These are phyloP conservation scores for Casuarina cunninghamiana DNA, from an alignment of 306 rosid species.

Conservation along the genomic window DNA sequence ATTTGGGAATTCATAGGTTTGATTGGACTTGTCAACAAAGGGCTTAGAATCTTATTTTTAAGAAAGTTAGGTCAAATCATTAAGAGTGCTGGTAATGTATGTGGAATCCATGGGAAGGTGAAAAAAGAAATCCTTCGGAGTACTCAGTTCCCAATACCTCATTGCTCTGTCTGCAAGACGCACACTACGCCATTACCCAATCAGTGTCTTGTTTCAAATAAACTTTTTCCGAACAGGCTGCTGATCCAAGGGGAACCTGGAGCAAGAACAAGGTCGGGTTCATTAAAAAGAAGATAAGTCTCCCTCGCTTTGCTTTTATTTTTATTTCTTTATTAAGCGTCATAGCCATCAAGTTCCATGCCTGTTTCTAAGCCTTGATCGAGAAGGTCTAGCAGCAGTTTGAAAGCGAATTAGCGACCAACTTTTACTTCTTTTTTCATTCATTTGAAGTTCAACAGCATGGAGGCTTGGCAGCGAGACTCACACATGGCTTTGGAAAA, in stretches of 20 bases:
- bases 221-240: neutral
- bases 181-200: neutral
- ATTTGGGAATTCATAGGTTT: neutral
- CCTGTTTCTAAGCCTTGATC: constrained; percentile 11
- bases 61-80: too few species aligned
- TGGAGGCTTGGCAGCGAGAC: neutral
- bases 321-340: constrained; percentile 16
- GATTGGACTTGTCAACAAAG: neutral
- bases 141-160: neutral
- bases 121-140: too few species aligned
- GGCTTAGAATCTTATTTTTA: too few species aligned
- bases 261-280: constrained; percentile 6
- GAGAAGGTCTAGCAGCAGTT: constrained; percentile 9
- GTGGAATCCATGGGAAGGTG: too few species aligned
- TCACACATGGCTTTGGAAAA: too few species aligned
- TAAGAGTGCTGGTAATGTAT: too few species aligned
- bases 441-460: neutral
- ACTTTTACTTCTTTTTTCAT: neutral
- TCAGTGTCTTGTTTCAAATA: neutral
- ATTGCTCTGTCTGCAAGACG: neutral
- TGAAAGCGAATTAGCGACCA: neutral
- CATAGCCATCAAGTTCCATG: constrained; percentile 12
- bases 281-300: neutral
- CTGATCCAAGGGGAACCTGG: neutral
- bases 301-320: neutral